A percentile compares a stretch with the other conserved stretches of the same genome.
Evolutionary conservation across 1,284 basidiomycete genomes (phyloP).

Genomic region (Trametes versicolor): DNA sequence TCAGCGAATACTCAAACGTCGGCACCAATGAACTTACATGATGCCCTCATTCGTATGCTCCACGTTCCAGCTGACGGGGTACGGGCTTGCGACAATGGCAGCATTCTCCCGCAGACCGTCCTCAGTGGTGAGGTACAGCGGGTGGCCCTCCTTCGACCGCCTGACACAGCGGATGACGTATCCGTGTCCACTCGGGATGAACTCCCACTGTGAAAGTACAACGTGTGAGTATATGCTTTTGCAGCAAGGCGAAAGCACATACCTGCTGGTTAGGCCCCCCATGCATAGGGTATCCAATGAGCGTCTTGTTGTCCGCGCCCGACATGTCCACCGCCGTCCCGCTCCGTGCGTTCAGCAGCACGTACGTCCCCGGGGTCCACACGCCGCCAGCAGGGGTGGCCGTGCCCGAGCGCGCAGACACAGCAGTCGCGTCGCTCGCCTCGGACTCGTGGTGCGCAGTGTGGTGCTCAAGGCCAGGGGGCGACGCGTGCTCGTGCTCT

Average conservation of each 20-base stretch:
- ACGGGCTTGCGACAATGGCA: slow-evolving; percentile 42
- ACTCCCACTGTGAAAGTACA: slow-evolving; percentile 53
- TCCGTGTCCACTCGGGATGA: slow-evolving; percentile 49
- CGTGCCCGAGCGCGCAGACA: slow-evolving; percentile 19
- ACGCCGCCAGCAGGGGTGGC: slow-evolving; percentile 9
- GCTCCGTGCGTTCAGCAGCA: slow-evolving; percentile 58
- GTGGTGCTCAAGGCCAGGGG: slow-evolving; percentile 22
- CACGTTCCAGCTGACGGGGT: slow-evolving; percentile 42
- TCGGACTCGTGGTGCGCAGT: slow-evolving; percentile 20
- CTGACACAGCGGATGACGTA: slow-evolving; percentile 55
- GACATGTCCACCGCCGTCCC: slow-evolving; percentile 64
- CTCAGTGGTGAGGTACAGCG: slow-evolving; percentile 53
- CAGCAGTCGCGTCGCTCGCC: slow-evolving; percentile 29
- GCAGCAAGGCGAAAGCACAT: slow-evolving; percentile 16
- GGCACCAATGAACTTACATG: slow-evolving; percentile 26
- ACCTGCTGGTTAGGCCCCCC: slow-evolving; percentile 61
- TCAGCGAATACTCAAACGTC: background rate
- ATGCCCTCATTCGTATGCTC: slow-evolving; percentile 36
- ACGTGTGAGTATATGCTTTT: background rate
- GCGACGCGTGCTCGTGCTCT: slow-evolving; percentile 18
- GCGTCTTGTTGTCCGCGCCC: slow-evolving; percentile 54
- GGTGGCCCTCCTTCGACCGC: slow-evolving; percentile 34
- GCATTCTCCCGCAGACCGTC: slow-evolving; percentile 50
- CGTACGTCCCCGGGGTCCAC: slow-evolving; percentile 45
- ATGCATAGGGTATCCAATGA: slow-evolving; percentile 59